phyloP scores from a whole-genome alignment of 768 basidiomycete species.

The Lactarius psammicola region DNA sequence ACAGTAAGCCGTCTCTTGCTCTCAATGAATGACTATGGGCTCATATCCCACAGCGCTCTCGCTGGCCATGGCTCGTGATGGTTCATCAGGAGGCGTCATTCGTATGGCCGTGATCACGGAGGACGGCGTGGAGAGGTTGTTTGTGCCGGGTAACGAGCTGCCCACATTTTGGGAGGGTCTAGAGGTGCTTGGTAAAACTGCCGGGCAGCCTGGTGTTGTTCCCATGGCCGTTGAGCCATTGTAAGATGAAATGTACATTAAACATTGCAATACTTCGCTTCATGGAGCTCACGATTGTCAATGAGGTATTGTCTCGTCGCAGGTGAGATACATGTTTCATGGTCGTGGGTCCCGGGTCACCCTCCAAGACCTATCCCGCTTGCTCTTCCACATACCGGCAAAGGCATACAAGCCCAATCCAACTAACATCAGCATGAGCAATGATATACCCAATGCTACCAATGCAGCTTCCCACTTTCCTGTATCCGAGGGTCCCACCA shows the following conservation, averaged over 20 bases:
- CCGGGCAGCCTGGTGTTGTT: constrained; percentile 33
- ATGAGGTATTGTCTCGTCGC: background rate
- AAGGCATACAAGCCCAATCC: constrained; percentile 47
- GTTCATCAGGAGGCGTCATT: constrained; percentile 95
- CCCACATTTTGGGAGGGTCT: constrained; percentile 89
- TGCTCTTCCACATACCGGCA: constrained; percentile 48
- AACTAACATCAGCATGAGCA: constrained; percentile 42
- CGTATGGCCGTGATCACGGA: constrained; percentile 97
- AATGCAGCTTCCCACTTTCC: constrained; percentile 39
- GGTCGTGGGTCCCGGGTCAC: background rate
- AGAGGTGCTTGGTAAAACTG: constrained; percentile 55
- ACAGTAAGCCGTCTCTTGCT: constrained; percentile 61
- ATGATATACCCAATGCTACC: constrained; percentile 43
- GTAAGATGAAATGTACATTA: constrained; percentile 14
- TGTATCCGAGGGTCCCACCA: constrained; percentile 29
- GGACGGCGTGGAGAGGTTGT: constrained; percentile 86
- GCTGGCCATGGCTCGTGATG: constrained; percentile 96
- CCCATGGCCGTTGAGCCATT: constrained; percentile 48
- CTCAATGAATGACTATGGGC: background rate
- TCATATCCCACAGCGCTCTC: constrained; percentile 62
- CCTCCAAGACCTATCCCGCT: constrained; percentile 7
- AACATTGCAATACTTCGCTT: background rate
- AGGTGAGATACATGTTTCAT: background rate
- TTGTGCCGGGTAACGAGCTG: constrained; percentile 87
- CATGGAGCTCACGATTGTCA: background rate